Evolutionary conservation across 2,329 filamentous ascomycete genomes (phyloP).

Genomic region (Microdochium bolleyi): DNA sequence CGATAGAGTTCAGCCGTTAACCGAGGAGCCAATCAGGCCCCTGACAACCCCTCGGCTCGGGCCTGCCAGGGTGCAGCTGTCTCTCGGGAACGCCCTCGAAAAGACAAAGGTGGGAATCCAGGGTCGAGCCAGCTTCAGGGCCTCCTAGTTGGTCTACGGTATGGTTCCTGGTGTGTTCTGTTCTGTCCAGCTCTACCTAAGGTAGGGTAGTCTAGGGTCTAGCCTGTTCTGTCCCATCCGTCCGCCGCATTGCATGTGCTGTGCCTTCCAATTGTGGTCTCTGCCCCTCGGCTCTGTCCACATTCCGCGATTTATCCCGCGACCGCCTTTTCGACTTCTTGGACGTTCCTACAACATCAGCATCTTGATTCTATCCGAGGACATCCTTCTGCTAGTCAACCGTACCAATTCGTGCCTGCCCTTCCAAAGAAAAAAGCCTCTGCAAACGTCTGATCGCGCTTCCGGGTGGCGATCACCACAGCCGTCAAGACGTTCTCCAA

Average conservation of each 20-base stretch:
- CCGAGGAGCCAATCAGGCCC: neutral
- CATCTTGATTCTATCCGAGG: neutral
- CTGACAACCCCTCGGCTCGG: neutral
- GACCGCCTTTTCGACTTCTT: neutral
- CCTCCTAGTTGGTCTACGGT: no score
- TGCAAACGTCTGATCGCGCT: constrained; percentile 42
- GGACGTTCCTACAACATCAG: neutral
- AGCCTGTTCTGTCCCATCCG: neutral
- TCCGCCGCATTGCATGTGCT: neutral
- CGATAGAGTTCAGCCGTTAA: neutral
- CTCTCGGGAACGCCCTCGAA: no score
- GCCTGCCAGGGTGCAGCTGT: no score
- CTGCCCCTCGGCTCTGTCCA: neutral
- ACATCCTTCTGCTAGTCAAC: neutral
- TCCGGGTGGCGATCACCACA: constrained; percentile 49
- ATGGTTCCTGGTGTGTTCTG: no score
- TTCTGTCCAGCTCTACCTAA: no score
- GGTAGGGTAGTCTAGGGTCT: no score
- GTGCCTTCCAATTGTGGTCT: neutral
- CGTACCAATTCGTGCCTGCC: neutral
- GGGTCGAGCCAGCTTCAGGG: no score
- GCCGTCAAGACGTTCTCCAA: constrained; percentile 97
- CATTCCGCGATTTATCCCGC: neutral
- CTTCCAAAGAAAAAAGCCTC: constrained; percentile 5
- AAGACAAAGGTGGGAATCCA: no score